Evolutionary conservation across 2,329 filamentous ascomycete genomes (phyloP).

Genomic region (Verticillium klebahnii): DNA sequence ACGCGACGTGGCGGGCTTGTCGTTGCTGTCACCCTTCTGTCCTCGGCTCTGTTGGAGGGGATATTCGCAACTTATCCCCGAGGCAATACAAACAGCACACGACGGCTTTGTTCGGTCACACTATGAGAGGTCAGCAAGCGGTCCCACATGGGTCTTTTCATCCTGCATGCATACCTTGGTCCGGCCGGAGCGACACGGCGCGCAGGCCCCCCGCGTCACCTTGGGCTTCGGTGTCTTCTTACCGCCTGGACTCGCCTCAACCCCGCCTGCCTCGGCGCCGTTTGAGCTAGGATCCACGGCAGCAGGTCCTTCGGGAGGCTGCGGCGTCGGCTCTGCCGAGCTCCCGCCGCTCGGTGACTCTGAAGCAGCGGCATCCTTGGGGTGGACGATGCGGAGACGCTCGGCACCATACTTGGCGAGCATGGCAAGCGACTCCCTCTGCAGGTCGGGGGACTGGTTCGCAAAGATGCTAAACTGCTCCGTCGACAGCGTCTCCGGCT

Average conservation of each 20-base stretch:
- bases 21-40: constrained; percentile 6
- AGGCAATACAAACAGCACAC: constrained; percentile 31
- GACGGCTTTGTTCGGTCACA: constrained; percentile 35
- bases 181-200: constrained; percentile 29
- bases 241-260: neutral
- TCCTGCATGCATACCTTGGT: constrained; percentile 27
- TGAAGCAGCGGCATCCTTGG: constrained; percentile 28
- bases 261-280: no score
- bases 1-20: neutral
- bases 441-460: constrained; percentile 53
- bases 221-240: constrained; percentile 7
- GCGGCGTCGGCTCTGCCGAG: constrained; percentile 13
- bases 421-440: constrained; percentile 51
- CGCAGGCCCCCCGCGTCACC: constrained; percentile 28
- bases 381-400: constrained; percentile 52
- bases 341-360: constrained; percentile 20
- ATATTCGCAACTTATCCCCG: constrained; percentile 32
- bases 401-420: constrained; percentile 54
- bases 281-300: constrained; percentile 1
- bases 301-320: neutral
- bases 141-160: no score
- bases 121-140: constrained; percentile 20
- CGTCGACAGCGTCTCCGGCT: constrained; percentile 44
- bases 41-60: constrained; percentile 22
- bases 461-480: constrained; percentile 57